A percentile compares a stretch with the other conserved stretches of the same genome.
Conservation (phyloP, 345 rosid genomes). For the Physaria fendleri region DNA sequence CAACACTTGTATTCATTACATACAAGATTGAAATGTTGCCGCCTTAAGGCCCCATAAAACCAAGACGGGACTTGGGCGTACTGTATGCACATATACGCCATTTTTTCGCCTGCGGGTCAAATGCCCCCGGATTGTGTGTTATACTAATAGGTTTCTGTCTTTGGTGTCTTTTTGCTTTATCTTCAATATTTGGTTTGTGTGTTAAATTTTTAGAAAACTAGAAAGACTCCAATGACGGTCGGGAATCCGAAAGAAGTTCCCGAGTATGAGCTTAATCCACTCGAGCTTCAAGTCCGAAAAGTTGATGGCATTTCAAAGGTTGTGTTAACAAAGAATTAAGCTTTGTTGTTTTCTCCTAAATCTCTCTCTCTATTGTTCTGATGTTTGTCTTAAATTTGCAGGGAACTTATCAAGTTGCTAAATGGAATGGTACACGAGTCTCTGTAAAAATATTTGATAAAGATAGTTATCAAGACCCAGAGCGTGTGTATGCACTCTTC, state of each 20-base stretch:
- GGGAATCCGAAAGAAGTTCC: slow-evolving; percentile 88
- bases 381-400: slow-evolving; percentile 21
- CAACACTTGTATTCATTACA: no score
- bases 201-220: slow-evolving; percentile 54
- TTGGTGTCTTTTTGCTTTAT: not conserved
- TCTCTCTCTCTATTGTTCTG: not conserved
- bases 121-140: no score
- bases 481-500: slow-evolving; percentile 50
- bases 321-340: not conserved
- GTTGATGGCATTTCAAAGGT: slow-evolving; percentile 81
- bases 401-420: slow-evolving; percentile 96
- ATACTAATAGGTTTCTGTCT: no score
- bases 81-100: no score
- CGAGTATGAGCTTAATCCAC: slow-evolving; percentile 91
- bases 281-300: slow-evolving; percentile 85
- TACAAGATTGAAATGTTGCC: no score
- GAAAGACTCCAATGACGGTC: slow-evolving; percentile 93
- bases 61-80: no score
- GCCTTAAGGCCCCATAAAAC: no score
- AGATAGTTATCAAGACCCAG: slow-evolving; percentile 61
- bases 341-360: not conserved
- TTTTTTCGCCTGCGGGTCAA: no score
- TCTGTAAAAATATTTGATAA: slow-evolving; percentile 82
- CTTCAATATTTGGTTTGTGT: slow-evolving; percentile 3
- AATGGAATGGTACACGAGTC: slow-evolving; percentile 97